Percentiles rank a stretch among this genome's conserved stretches.
Conservation (phyloP, 2,329 filamentous ascomycete genomes). For the Sclerotinia trifoliorum region DNA sequence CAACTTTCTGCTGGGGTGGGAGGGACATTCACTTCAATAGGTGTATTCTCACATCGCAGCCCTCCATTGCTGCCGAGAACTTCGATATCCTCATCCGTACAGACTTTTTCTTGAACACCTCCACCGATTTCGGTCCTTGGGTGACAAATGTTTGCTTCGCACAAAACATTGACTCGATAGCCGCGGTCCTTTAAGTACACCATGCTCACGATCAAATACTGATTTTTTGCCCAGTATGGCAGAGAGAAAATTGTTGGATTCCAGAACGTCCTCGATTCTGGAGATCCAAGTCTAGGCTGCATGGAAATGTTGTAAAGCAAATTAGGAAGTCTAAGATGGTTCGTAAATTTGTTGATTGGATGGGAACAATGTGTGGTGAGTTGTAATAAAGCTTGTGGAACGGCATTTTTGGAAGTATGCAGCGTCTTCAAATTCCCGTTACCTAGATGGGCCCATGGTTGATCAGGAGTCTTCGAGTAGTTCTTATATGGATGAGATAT, state of each 20-base stretch:
- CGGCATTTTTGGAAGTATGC: background rate
- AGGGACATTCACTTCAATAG: constrained; percentile 41
- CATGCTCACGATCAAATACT: constrained; percentile 43
- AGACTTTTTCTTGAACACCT: constrained; percentile 33
- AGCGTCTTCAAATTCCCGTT: background rate
- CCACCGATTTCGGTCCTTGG: constrained; percentile 25
- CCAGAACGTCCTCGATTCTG: constrained; percentile 40
- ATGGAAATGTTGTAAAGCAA: constrained; percentile 42
- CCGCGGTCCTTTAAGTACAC: constrained; percentile 40
- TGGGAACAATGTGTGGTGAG: constrained; percentile 27
- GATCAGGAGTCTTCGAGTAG: background rate
- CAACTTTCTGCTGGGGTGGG: constrained; percentile 43
- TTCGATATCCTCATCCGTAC: constrained; percentile 39
- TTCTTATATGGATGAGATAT: constrained; percentile 24
- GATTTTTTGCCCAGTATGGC: constrained; percentile 42
- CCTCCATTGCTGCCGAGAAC: constrained; percentile 40
- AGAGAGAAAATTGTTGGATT: constrained; percentile 44
- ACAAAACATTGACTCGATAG: constrained; percentile 43
- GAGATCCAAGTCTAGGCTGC: constrained; percentile 28
- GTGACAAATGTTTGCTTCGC: constrained; percentile 43
- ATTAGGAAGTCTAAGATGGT: constrained; percentile 40
- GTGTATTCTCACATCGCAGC: constrained; percentile 39
- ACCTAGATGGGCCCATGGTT: background rate
- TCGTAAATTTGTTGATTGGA: constrained; percentile 38
- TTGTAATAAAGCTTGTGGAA: constrained; percentile 25